Base-by-base conservation (phyloP, 2,329 filamentous ascomycete genomes). In the Ophiosphaerella korrae region DNA sequence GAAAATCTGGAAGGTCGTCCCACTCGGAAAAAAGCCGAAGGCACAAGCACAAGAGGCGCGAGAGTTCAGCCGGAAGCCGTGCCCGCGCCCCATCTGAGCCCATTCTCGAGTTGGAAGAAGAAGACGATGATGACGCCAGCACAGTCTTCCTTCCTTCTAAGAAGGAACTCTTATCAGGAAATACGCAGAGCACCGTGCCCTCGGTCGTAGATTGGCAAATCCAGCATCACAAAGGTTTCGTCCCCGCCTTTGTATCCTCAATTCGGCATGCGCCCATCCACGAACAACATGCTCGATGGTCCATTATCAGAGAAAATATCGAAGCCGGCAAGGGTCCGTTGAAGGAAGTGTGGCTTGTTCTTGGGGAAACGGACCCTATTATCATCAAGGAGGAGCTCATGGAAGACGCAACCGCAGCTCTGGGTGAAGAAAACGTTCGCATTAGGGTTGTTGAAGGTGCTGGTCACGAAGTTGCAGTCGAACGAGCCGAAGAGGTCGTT, bases 251-350 rank as follows among this genome's bases (percentile, higher is more conserved):
- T 63, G 81, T 91, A 63, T 88, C 84, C 50, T 85, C 83, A 26
- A 87, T 93, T 59, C 80, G 85, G 16, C 75, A 88, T 63, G 87
- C 86, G 2, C 90, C 89, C 0, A 84, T 92, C 18, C 84, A 87
- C 54, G 80, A 81, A 11, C 82, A 88, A 57, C 80, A 85, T 48
- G 77, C 78, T 33, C 78, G 84, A 36, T 93, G 88, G 89, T 67
- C 68, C 21, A 72, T 77, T 1, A 76, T 92, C 29, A 80, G 82
- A 0, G 65, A 72, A 12, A 62, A 66, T 31, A 63, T 72, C 11
- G 53, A 58, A 58, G 21, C 68, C 58, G 48, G 68, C 66, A 47
- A 37, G 64, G 49, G 70, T 72, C 50, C 79, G 77, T 0, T 71
- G 44, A 65, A 52, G 26, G 84, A 83, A 63, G 80, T 90, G 8